These are phyloP conservation scores for Hanseniaspora sp. DNA, from an alignment of 1,139 yeast genomes.

Conservation along the genomic window DNA sequence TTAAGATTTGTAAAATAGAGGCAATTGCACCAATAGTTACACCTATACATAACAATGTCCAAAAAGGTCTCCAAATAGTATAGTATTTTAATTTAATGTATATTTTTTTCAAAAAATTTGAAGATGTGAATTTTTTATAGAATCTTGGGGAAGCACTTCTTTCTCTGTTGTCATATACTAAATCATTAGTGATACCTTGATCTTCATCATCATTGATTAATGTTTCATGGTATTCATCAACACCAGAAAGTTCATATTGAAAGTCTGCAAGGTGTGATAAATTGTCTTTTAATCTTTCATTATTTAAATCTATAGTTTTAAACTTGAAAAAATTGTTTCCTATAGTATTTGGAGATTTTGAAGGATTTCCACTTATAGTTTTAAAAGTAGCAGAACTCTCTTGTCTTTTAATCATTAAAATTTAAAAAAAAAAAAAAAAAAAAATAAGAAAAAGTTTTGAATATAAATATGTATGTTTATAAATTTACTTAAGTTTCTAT, in stretches of 20 bases:
- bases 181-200: background rate
- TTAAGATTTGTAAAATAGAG: conserved; percentile 63
- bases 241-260: conserved; percentile 10
- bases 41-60: conserved; percentile 67
- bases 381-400: conserved; percentile 14
- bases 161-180: background rate
- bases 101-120: conserved; percentile 8
- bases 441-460: no score
- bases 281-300: conserved; percentile 14
- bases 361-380: conserved; percentile 14
- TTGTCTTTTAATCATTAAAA: conserved; percentile 10
- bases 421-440: background rate
- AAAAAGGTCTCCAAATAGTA: conserved; percentile 52
- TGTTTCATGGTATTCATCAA: conserved; percentile 14
- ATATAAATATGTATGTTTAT: no score
- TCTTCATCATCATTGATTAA: conserved; percentile 9
- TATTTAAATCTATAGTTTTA: conserved; percentile 13
- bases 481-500: no score
- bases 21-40: conserved; percentile 70
- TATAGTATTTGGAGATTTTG: conserved; percentile 12
- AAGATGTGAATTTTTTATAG: conserved; percentile 12
- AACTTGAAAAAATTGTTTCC: conserved; percentile 14
- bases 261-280: conserved; percentile 12
- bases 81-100: conserved; percentile 20
- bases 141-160: background rate